phyloP scores from a whole-genome alignment of 306 rosid genomes.

The Lagenaria siceraria region DNA sequence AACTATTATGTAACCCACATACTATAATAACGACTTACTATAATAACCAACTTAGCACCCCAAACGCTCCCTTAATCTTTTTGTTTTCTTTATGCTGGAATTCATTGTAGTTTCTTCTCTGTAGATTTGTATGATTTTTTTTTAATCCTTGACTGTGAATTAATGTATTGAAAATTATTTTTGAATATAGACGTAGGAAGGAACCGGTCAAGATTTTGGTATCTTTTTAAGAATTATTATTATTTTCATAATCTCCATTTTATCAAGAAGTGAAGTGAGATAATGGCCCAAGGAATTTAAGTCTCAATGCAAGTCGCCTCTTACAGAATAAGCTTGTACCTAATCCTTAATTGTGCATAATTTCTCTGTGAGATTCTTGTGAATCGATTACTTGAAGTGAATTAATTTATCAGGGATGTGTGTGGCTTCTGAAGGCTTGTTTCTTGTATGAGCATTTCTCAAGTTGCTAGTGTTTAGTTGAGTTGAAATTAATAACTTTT shows the following conservation, averaged over 20 bases:
- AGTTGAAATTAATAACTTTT: constrained; percentile 4
- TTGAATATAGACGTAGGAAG: not conserved
- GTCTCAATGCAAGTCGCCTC: not conserved
- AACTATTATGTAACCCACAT: no score
- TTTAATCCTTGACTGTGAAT: not conserved
- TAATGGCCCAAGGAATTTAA: not conserved
- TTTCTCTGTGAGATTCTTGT: not conserved
- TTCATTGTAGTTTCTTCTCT: not conserved
- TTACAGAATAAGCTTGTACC: not conserved
- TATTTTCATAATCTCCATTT: not conserved
- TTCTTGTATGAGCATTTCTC: not conserved
- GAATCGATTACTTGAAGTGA: not conserved
- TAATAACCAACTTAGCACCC: no score
- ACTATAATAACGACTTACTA: no score
- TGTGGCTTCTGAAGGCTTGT: not conserved
- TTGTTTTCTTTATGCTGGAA: not conserved
- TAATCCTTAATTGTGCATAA: not conserved
- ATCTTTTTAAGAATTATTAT: not conserved
- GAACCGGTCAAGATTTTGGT: not conserved
- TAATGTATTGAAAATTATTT: not conserved
- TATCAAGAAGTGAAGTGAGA: not conserved
- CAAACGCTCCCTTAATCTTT: not conserved
- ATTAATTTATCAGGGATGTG: not conserved
- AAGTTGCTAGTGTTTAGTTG: not conserved
- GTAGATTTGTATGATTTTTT: not conserved